These are phyloP conservation scores for Prunus padus DNA, from an alignment of 306 rosid species.

Conservation along the genomic window DNA sequence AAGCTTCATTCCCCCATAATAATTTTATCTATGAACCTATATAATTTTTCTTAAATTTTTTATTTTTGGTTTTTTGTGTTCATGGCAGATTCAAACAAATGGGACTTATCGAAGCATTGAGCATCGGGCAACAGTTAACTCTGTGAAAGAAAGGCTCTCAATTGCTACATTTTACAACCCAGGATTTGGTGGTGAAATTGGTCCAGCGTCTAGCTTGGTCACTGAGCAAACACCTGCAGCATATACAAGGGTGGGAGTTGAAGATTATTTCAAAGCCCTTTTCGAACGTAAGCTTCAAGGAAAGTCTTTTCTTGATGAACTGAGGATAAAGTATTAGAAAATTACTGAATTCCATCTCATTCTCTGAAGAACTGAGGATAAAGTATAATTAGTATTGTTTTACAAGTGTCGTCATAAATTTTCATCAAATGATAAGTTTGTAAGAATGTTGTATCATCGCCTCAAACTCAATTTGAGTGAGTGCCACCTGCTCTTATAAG, in stretches of 20 bases:
- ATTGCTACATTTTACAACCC: conserved; percentile 23
- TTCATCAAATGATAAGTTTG: neutral
- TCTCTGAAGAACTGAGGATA: neutral
- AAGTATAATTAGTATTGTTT: neutral
- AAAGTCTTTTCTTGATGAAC: conserved; percentile 19
- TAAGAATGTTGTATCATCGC: no score
- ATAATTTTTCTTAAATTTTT: no score
- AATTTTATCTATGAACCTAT: neutral
- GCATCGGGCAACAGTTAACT: conserved; percentile 29
- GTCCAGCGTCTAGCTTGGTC: conserved; percentile 25
- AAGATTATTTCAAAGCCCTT: neutral
- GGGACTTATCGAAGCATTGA: conserved; percentile 31
- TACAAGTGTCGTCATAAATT: neutral
- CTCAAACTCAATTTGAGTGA: no score
- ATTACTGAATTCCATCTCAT: neutral
- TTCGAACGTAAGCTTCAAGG: conserved; percentile 22
- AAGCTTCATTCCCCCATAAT: neutral
- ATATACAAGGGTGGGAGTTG: neutral
- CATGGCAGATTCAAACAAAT: conserved; percentile 26
- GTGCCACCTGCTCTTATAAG: no score
- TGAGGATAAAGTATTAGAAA: neutral
- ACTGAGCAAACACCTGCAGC: conserved; percentile 24
- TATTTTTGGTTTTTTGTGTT: neutral
- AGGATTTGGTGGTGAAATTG: conserved; percentile 6
- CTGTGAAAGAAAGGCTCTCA: conserved; percentile 31